A percentile compares a stretch with the other conserved stretches of the same genome.
Evolutionary conservation across 2,329 filamentous ascomycete genomes (phyloP).

Genomic region (Fusarium newnesense): DNA sequence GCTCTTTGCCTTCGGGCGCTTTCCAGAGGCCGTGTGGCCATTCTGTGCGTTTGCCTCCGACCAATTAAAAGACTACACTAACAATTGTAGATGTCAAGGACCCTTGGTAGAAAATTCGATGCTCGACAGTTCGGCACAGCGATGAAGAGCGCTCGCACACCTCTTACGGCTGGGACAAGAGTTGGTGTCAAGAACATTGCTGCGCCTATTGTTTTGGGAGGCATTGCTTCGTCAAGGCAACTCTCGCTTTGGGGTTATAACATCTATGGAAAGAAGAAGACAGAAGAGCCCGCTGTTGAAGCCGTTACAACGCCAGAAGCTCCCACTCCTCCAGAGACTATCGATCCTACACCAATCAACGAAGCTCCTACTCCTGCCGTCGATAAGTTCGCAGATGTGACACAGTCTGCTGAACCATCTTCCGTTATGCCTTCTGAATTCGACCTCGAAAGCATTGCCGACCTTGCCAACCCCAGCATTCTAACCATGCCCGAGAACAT

Average conservation of each 20-base stretch:
- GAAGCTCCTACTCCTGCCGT: conserved; percentile 34
- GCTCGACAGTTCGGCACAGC: conserved; percentile 51
- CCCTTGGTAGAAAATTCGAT: conserved; percentile 46
- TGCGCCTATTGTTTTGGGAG: conserved; percentile 47
- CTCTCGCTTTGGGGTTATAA: conserved; percentile 50
- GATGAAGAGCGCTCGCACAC: conserved; percentile 36
- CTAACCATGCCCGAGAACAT: conserved; percentile 76
- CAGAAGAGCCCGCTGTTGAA: conserved; percentile 34
- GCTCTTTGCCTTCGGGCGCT: conserved; percentile 50
- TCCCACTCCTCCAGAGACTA: conserved; percentile 28
- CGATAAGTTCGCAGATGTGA: conserved; percentile 31
- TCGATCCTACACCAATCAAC: conserved; percentile 17
- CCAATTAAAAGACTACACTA: conserved; percentile 2
- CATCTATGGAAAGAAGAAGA: conserved; percentile 43
- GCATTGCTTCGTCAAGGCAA: conserved; percentile 45
- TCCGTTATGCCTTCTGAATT: conserved; percentile 44
- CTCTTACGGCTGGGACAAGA: conserved; percentile 37
- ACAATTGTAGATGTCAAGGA: conserved; percentile 39
- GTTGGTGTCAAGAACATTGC: conserved; percentile 34
- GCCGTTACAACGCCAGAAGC: conserved; percentile 28
- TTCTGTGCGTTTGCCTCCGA: conserved; percentile 40
- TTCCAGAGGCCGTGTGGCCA: conserved; percentile 46
- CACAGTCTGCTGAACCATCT: conserved; percentile 32
- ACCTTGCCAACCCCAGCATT: conserved; percentile 55
- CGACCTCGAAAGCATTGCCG: conserved; percentile 49